Evolutionary conservation across 1,139 yeast species (phyloP), one percentile per base, ranked within the genome.

Genomic region (Scheffersomyces illinoinensis): DNA sequence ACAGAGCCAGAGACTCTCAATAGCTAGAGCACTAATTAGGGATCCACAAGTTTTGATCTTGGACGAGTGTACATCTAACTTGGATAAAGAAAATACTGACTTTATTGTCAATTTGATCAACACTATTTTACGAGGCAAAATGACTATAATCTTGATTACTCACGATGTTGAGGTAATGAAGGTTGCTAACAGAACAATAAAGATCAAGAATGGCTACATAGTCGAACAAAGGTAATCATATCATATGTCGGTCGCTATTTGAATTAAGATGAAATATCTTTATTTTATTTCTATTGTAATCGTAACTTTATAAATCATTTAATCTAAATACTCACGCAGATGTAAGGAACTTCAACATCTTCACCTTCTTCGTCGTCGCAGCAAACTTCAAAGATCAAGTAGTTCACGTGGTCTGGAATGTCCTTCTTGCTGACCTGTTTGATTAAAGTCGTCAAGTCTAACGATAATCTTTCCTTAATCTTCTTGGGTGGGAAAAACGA

Each of bases 401-500:
- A 86, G 73, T 87, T 87, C 59, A 86, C 87, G 71, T 90, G 93
- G 4, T 79, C 71, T n/a, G 93, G 90, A 59, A 95, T 77, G 19
- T 91, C 93, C 74, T 91, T 90, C 79, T 92, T 92, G 58, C 96
- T 88, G 52, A 96, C 93, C 33, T 84, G 78, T 72, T 91, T 92
- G 65, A 93, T 90, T 67, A 93, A 79, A 63, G 89, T 85, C 2
- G 97, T 86, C 61, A 95, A 80, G 60, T 85, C 84, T 81, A 91
- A 70, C 14, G 78, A 75, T 68, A 88, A 76, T 73, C 98, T 87
- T 61, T 92, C 97, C 72, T 90, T 87, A 60, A 89, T 78, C 77
- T 95, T 95, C 81, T 90, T 89, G 19, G 96, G 92, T 53, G 98
- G 97, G 85, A 89, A 91, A 81, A 96, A 95, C 3, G 95, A 89